Evolutionary conservation across 2,329 filamentous ascomycete genomes (phyloP).

Genomic region (Cryphonectria parasitica): DNA sequence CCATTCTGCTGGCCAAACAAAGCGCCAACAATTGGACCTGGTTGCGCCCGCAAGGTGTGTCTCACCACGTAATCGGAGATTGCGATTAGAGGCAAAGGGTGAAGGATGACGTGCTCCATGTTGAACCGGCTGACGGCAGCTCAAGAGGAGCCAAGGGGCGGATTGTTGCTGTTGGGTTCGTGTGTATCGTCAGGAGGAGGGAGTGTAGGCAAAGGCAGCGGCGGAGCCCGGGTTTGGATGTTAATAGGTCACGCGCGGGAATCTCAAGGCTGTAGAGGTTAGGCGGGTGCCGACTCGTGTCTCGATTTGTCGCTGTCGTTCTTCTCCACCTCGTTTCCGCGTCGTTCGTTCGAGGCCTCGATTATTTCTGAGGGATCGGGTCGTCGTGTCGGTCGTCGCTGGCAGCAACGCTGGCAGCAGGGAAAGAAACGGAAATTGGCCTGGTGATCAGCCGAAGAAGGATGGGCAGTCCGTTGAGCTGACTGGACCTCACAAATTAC

Average conservation of each 20-base stretch:
- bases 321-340: neutral
- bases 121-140: neutral
- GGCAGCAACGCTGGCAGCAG: neutral
- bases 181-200: neutral
- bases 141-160: neutral
- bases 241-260: neutral
- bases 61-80: conserved; percentile 97
- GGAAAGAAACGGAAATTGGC: neutral
- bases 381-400: neutral
- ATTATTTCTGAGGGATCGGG: neutral
- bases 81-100: conserved; percentile 92
- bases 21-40: conserved; percentile 79
- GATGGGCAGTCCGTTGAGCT: neutral
- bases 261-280: conserved; percentile 5
- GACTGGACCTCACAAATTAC: neutral
- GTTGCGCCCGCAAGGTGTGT: conserved; percentile 76
- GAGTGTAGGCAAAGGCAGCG: conserved; percentile 1
- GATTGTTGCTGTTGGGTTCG: neutral
- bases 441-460: neutral
- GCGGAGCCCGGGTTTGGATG: conserved; percentile 1
- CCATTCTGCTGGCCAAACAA: conserved; percentile 93
- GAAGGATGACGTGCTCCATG: conserved; percentile 60
- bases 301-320: neutral
- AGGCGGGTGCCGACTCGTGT: neutral
- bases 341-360: neutral